Base-by-base conservation (phyloP, 1,139 yeast species). In the Sugiyamaella xylanicola region DNA sequence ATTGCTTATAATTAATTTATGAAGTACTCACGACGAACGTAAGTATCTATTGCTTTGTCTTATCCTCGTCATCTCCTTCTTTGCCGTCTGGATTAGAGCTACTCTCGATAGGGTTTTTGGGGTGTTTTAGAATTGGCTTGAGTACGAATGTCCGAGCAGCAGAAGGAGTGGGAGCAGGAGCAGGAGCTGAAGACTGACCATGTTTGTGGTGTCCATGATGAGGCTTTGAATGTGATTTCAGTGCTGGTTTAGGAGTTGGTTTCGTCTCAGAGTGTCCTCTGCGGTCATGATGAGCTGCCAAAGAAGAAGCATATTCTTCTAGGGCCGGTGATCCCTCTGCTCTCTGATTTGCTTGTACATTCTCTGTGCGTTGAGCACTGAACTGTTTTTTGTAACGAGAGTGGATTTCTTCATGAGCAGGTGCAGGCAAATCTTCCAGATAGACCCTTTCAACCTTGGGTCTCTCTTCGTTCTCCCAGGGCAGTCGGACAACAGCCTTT, bases 361-460 rank as follows among this genome's bases (percentile, higher is more conserved):
- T 48, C 25, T 48, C 44, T 27, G 25, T 15, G 20, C 44, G 42
- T 17, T 48, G 45, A 16, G 16, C 13, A 7, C 21, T 48, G 29
- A 40, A 48, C 29, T 48, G 45, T 17, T 41, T 39, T 20, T 32
- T 27, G 29, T 48, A 41, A 5, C 32, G 45, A 19, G 46, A 20
- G 17, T 29, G 40, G 22, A 40, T 27, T 17, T 35, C 37, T 9
- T 44, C 36, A 15, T 43, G 35, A 7, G 52, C 47, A 3, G 50
- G 53, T 20, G 57, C 56, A 4, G 58, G 58, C n/a, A 52, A 41
- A 39, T 55, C 58, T 25, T 55, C 58, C 2, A 47, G 51, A 49
- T 60, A 61, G 11, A 56, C 59, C 8, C 64, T 57, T 46, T 61
- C 63, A 3, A 59, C 56, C 42, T 44, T 49, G 32, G 53, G 49